Evolutionary conservation across 1,284 basidiomycete species (phyloP).

Genomic region (Serendipita sp.): DNA sequence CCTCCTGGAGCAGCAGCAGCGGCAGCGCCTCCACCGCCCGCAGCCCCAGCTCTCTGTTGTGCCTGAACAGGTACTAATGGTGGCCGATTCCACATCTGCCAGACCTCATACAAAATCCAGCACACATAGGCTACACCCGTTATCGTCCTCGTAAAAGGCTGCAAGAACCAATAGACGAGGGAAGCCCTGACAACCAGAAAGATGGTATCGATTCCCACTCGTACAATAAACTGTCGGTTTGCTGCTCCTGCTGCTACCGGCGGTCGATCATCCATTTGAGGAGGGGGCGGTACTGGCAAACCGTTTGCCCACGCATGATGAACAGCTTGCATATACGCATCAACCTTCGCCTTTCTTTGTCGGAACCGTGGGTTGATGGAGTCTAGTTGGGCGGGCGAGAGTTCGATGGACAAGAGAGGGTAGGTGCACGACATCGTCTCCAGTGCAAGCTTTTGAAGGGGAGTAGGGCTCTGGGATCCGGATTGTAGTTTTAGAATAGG

Average conservation of each 20-base stretch:
- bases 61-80: not conserved
- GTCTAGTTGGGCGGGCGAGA: constrained; percentile 4
- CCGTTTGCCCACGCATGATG: constrained; percentile 4
- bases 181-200: not conserved
- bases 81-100: not conserved
- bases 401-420: not conserved
- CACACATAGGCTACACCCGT: not conserved
- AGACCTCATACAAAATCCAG: not conserved
- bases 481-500: not conserved
- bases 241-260: not conserved
- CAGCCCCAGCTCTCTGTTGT: not conserved
- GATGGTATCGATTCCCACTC: not conserved
- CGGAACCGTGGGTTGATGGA: constrained; percentile 3
- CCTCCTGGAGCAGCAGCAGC: not conserved
- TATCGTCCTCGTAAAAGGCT: not conserved
- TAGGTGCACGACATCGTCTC: not conserved
- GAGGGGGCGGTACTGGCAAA: not conserved
- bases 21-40: not conserved
- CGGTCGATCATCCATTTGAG: not conserved
- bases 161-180: not conserved
- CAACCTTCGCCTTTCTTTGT: not conserved
- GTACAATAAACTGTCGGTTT: constrained; percentile 1
- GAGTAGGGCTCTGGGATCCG: not conserved
- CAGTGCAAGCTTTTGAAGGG: constrained; percentile 1
- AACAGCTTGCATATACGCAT: constrained; percentile 5